These are phyloP conservation scores for Suhomyces maxii DNA, from an alignment of 1,139 yeast species.

Conservation along the genomic window DNA sequence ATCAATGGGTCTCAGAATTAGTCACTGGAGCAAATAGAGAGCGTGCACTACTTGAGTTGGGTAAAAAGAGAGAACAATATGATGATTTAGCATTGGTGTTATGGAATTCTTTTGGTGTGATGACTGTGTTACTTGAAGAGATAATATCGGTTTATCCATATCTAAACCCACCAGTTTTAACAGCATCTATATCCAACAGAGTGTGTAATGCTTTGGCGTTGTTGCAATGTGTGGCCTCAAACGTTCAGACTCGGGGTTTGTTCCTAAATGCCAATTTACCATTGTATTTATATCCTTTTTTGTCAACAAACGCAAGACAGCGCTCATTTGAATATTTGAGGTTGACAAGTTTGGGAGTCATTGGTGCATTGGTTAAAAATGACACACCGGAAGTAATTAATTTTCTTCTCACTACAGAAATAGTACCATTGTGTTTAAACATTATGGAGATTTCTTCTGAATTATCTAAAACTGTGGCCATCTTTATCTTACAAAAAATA, in stretches of 20 bases:
- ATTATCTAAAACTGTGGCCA: conserved; percentile 92
- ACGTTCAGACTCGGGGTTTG: conserved; percentile 80
- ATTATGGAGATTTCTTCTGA: conserved; percentile 97
- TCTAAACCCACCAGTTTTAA: conserved; percentile 81
- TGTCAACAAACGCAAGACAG: conserved; percentile 88
- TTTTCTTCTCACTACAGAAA: conserved; percentile 87
- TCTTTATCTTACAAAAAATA: conserved; percentile 89
- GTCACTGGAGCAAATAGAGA: conserved; percentile 90
- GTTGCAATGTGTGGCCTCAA: conserved; percentile 95
- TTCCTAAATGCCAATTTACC: conserved; percentile 92
- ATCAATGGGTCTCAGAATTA: conserved; percentile 86
- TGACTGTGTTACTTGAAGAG: conserved; percentile 88
- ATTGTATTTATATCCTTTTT: conserved; percentile 85
- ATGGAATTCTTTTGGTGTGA: conserved; percentile 96
- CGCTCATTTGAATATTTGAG: conserved; percentile 92
- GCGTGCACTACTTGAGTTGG: conserved; percentile 86
- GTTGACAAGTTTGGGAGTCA: conserved; percentile 90
- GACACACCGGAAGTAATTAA: conserved; percentile 95
- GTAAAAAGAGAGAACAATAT: conserved; percentile 91
- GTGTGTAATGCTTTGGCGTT: conserved; percentile 95
- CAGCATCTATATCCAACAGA: conserved; percentile 85
- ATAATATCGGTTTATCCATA: conserved; percentile 87
- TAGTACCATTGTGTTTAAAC: conserved; percentile 88
- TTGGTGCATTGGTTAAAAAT: conserved; percentile 94
- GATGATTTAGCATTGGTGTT: conserved; percentile 90